A percentile compares a stretch with the other conserved stretches of the same genome.
Conservation (phyloP, 1,284 basidiomycete species). For the Mycosarcoma maydis region DNA sequence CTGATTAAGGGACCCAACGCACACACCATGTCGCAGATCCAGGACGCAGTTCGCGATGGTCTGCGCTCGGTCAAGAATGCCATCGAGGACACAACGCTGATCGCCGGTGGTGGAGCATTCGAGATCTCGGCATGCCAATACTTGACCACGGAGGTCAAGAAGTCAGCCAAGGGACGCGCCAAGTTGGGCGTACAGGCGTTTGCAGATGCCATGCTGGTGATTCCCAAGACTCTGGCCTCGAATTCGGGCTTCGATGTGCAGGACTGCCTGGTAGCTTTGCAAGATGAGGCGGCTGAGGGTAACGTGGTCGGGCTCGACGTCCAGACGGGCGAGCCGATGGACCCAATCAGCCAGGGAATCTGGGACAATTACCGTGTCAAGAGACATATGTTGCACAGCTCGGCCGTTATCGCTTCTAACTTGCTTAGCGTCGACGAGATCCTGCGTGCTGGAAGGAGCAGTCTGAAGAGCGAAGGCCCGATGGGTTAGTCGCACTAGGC, state of each 20-base stretch:
- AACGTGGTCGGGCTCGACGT: conserved; percentile 86
- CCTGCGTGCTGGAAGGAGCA: conserved; percentile 78
- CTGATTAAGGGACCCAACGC: conserved; percentile 88
- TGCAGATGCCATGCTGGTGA: conserved; percentile 88
- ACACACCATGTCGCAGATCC: conserved; percentile 95
- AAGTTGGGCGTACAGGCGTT: conserved; percentile 99
- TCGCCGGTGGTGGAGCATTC: conserved; percentile 97
- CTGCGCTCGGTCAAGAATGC: conserved; percentile 96
- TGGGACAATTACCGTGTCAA: conserved; percentile 99
- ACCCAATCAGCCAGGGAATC: conserved; percentile 91
- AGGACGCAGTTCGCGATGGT: conserved; percentile 95
- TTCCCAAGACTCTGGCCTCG: conserved; percentile 91
- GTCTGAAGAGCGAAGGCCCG: conserved; percentile 60
- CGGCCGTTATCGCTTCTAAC: conserved; percentile 97
- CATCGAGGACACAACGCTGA: conserved; percentile 85
- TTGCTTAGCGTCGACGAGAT: conserved; percentile 95
- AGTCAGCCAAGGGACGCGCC: conserved; percentile 88
- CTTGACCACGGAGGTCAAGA: conserved; percentile 78
- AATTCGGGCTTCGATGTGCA: conserved; percentile 99
- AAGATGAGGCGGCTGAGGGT: conserved; percentile 87
- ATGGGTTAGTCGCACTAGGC: conserved; percentile 25
- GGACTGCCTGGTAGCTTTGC: conserved; percentile 89
- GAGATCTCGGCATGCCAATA: conserved; percentile 92
- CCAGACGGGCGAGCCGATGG: conserved; percentile 92
- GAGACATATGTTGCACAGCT: conserved; percentile 95